Conservation (phyloP, 257 asterid genomes). For the Dorcoceras hygrometricum region DNA sequence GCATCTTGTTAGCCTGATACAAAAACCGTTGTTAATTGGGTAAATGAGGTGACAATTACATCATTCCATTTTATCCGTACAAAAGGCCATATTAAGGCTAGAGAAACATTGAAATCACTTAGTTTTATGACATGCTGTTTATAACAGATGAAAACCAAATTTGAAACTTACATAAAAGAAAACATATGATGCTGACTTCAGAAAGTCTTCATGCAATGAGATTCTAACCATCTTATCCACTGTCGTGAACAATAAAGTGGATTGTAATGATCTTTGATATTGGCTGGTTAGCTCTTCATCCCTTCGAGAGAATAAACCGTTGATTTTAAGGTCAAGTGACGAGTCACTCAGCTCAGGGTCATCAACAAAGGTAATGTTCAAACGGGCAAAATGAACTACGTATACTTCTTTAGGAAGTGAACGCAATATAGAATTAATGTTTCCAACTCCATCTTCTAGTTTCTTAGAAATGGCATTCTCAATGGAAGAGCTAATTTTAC, state of each 20-base stretch:
- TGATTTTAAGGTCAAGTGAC: constrained; percentile 56
- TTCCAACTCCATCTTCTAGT: constrained; percentile 44
- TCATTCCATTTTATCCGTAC: constrained; percentile 18
- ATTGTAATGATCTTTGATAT: constrained; percentile 28
- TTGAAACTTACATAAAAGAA: constrained; percentile 64
- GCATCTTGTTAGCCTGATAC: constrained; percentile 70
- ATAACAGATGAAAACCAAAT: neutral
- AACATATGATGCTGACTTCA: constrained; percentile 66
- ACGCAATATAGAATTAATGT: constrained; percentile 58
- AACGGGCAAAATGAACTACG: constrained; percentile 47
- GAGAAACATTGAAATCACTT: neutral
- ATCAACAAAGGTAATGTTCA: constrained; percentile 67
- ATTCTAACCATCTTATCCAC: constrained; percentile 64
- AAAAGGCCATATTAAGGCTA: constrained; percentile 6
- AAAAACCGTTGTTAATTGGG: constrained; percentile 23
- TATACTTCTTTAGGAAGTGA: constrained; percentile 79
- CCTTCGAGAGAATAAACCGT: constrained; percentile 61
- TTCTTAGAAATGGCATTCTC: constrained; percentile 70
- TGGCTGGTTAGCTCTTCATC: constrained; percentile 30
- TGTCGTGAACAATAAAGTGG: constrained; percentile 35
- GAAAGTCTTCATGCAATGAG: constrained; percentile 69
- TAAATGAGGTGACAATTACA: constrained; percentile 17
- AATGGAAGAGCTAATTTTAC: constrained; percentile 56
- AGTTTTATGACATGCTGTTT: neutral
- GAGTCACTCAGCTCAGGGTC: constrained; percentile 57